phyloP scores from a whole-genome alignment of 768 basidiomycete species.

The Mycena floridula region DNA sequence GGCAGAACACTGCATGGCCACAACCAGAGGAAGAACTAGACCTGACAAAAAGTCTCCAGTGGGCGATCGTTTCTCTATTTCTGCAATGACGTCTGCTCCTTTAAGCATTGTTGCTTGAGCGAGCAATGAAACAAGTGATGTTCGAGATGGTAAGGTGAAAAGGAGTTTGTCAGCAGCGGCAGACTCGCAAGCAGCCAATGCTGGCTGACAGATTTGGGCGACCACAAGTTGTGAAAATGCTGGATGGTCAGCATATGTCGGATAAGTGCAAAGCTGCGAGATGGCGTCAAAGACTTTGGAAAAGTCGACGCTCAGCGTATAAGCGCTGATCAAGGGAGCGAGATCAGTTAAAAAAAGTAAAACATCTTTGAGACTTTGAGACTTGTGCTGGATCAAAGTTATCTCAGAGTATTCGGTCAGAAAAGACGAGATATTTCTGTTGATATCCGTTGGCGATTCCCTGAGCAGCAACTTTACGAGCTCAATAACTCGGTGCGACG shows the following conservation, averaged over 20 bases:
- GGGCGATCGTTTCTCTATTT: slow-evolving; percentile 49
- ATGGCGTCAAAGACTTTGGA: slow-evolving; percentile 51
- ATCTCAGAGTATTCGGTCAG: slow-evolving; percentile 45
- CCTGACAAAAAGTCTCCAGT: slow-evolving; percentile 59
- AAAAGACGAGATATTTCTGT: slow-evolving; percentile 41
- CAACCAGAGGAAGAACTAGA: slow-evolving; percentile 55
- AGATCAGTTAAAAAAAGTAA: slow-evolving; percentile 48
- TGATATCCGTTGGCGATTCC: slow-evolving; percentile 35
- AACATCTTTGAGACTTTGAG: slow-evolving; percentile 41
- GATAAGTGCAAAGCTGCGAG: slow-evolving; percentile 33
- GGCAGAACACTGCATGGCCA: slow-evolving; percentile 45
- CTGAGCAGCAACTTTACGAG: slow-evolving; percentile 50
- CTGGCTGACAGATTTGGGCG: slow-evolving; percentile 37
- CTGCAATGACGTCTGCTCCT: slow-evolving; percentile 45
- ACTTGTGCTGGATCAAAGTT: slow-evolving; percentile 40
- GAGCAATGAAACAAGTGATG: slow-evolving; percentile 32
- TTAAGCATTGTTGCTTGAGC: slow-evolving; percentile 41
- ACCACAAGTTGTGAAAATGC: slow-evolving; percentile 43
- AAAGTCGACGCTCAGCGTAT: slow-evolving; percentile 48
- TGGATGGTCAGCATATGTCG: slow-evolving; percentile 45
- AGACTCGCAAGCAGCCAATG: slow-evolving; percentile 39
- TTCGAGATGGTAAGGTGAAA: slow-evolving; percentile 32
- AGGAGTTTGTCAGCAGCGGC: slow-evolving; percentile 37
- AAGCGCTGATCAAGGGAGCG: slow-evolving; percentile 46
- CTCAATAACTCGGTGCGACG: slow-evolving; percentile 44